A percentile compares a stretch with the other conserved stretches of the same genome.
These are phyloP conservation scores for Fusarium metavorans DNA, from an alignment of 2,329 filamentous ascomycete genomes.

Conservation along the genomic window DNA sequence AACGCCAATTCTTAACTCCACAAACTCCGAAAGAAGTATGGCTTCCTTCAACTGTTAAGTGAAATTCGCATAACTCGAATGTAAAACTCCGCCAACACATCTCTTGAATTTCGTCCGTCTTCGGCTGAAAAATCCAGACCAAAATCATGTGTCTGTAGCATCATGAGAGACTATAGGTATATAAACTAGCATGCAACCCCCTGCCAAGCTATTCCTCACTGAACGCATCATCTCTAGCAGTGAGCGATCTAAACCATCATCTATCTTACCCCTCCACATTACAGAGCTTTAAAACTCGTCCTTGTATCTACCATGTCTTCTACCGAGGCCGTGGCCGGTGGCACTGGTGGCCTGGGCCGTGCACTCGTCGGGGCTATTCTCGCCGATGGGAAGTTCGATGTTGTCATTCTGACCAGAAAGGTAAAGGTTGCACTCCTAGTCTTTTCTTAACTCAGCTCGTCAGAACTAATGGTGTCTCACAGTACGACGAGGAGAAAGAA, in stretches of 20 bases:
- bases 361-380: background rate
- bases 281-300: background rate
- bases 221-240: background rate
- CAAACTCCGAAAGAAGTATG: background rate
- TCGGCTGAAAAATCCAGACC: background rate
- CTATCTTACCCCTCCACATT: background rate
- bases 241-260: background rate
- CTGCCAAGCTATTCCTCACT: background rate
- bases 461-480: background rate
- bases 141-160: background rate
- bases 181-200: background rate
- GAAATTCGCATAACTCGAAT: background rate
- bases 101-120: background rate
- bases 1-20: background rate
- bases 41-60: background rate
- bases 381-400: constrained; percentile 52
- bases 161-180: background rate
- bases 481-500: background rate
- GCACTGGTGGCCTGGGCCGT: background rate
- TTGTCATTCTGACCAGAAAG: constrained; percentile 57
- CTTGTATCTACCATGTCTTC: background rate
- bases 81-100: background rate
- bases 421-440: constrained; percentile 26
- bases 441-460: background rate
- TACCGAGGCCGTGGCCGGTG: background rate